Evolutionary conservation across 257 asterid genomes (phyloP).

Genomic region (Linderniella brevidens): DNA sequence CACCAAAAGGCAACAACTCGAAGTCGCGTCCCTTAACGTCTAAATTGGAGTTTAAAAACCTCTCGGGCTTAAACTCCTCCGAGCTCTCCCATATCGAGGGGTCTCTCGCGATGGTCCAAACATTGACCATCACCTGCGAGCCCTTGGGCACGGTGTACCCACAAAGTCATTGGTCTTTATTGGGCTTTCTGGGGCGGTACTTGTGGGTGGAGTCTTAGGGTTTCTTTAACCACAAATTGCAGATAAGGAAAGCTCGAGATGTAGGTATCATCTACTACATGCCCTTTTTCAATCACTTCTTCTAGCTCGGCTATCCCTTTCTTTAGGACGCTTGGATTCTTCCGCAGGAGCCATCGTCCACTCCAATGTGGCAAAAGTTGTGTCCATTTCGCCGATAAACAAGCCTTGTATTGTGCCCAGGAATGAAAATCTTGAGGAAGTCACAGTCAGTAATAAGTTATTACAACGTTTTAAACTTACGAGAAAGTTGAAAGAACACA

Average conservation of each 20-base stretch:
- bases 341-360: constrained; percentile 10
- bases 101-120: constrained; percentile 6
- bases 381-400: constrained; percentile 8
- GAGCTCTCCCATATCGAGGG: constrained; percentile 7
- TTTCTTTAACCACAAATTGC: neutral
- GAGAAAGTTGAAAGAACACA: no score
- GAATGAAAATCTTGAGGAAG: neutral
- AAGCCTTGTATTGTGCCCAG: neutral
- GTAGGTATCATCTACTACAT: constrained; percentile 1
- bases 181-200: neutral
- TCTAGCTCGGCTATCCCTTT: constrained; percentile 5
- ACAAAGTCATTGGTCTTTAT: neutral
- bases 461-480: neutral
- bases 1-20: constrained; percentile 2
- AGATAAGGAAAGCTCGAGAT: neutral
- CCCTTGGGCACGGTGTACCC: constrained; percentile 5
- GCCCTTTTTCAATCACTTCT: constrained; percentile 3
- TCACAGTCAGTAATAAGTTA: neutral
- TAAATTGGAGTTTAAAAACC: neutral
- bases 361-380: constrained; percentile 5
- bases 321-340: neutral
- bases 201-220: neutral
- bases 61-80: constrained; percentile 6
- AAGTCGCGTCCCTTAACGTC: constrained; percentile 1
- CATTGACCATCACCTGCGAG: constrained; percentile 1